Evolutionary conservation across 106 monocot genomes (phyloP), one percentile per base, ranked within the genome.

Genomic region (Dioscorea dumetorum): DNA sequence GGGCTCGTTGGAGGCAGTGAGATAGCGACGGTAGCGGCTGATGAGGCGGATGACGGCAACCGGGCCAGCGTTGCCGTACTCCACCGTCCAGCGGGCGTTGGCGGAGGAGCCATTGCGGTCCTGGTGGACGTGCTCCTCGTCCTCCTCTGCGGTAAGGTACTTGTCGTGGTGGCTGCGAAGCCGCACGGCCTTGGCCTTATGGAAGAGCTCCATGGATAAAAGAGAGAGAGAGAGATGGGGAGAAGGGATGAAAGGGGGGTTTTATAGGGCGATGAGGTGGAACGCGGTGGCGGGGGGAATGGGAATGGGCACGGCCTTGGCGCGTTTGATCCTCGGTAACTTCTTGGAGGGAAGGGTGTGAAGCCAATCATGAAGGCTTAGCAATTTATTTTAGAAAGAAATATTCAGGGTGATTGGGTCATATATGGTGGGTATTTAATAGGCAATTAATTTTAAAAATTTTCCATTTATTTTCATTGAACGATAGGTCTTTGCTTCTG

Each of bases 1-100:
- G 28, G 91, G 95, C 68, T 86, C 85, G 79, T 78, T 84, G 33
- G 88, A 82, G 34, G 95, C 88, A 13, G 95, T 80, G 58, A 97
- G 86, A 84, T 89, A 97, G 41, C 73, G 77, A 21, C 76, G 76
- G 76, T 80, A 83, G 72, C 79, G 72, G 70, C 79, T 77, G 57
- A 79, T 77, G 65, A 91, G 80, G 56, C 95, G 88, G 67, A 91
- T 15, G 10, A 67, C 62, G 16, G 50, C 28, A 50, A 61, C 69
- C 22, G 53, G 31, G 49, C 31, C 50, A 6, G 21, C 69, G 20
- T 62, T 65, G 24, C 78, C 72, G 68, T 41, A 12, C 65, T 87
- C 87, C 24, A 83, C 77, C 6, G 59, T 18, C 83, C 83, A 83
- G 24, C 77, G 60, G 12, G 77, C 74, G 63, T 17, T 23, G 10